Evolutionary conservation across 805 yeast species (phyloP).

Genomic region (Cyberlindnera galapagoensis): DNA sequence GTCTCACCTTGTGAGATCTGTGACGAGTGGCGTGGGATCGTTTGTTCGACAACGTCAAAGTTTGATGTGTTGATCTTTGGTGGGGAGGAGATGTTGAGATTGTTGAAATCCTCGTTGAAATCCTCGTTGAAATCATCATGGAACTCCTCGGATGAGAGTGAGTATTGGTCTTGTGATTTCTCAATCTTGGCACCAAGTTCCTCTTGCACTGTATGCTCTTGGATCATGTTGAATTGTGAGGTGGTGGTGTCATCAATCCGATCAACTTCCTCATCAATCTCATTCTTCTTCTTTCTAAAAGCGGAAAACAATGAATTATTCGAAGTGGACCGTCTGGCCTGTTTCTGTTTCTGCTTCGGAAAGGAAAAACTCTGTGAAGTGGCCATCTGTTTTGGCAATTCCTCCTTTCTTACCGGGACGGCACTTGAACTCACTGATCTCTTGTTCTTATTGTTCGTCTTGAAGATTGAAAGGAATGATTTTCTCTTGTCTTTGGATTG

Average conservation of each 20-base stretch:
- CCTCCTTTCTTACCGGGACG: slow-evolving; percentile 5
- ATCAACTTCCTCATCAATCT: neutral
- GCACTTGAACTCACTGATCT: slow-evolving; percentile 17
- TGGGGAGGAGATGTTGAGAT: slow-evolving; percentile 2
- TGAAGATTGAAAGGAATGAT: slow-evolving; percentile 19
- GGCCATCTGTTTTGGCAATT: slow-evolving; percentile 3
- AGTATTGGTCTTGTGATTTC: too few species aligned
- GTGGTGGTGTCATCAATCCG: slow-evolving; percentile 3
- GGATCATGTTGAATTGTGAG: too few species aligned
- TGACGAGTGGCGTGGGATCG: slow-evolving; percentile 3
- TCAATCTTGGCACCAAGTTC: too few species aligned
- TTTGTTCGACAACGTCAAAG: neutral
- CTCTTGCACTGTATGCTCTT: too few species aligned
- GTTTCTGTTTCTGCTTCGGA: slow-evolving; percentile 2
- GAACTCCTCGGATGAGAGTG: slow-evolving; percentile 16
- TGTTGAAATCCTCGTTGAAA: slow-evolving; percentile 24
- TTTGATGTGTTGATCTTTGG: neutral
- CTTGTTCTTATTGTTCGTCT: slow-evolving; percentile 10
- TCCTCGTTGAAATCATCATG: slow-evolving; percentile 23
- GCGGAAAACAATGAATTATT: slow-evolving; percentile 22
- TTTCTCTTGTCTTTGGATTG: slow-evolving; percentile 9
- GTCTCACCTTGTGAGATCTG: slow-evolving; percentile 41
- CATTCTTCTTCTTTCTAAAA: slow-evolving; percentile 14
- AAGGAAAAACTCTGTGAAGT: slow-evolving; percentile 16
- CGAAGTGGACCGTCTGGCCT: slow-evolving; percentile 19